These are phyloP conservation scores for Crepidotus sp. DNA, from an alignment of 1,284 basidiomycete genomes.

Conservation along the genomic window DNA sequence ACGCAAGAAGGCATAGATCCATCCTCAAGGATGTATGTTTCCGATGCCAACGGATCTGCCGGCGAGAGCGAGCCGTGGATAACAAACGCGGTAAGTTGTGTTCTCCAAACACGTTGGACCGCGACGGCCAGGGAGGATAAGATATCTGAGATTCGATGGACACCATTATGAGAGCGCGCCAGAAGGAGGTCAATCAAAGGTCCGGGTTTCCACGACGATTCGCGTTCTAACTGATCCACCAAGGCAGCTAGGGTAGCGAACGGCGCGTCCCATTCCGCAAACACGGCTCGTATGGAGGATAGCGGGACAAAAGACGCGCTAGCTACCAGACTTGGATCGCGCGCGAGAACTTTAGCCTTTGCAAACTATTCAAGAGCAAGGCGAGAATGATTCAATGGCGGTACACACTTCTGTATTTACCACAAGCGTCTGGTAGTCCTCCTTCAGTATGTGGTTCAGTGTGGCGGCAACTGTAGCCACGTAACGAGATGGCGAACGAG, in stretches of 20 bases:
- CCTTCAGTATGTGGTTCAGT: slow-evolving; percentile 60
- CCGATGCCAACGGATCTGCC: slow-evolving; percentile 48
- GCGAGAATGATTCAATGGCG: background rate
- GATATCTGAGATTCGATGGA: slow-evolving; percentile 64
- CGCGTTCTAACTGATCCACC: slow-evolving; percentile 49
- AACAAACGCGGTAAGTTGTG: slow-evolving; percentile 69
- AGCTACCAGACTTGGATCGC: slow-evolving; percentile 64
- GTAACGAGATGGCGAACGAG: slow-evolving; percentile 62
- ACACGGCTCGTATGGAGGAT: slow-evolving; percentile 70
- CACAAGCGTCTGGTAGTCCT: slow-evolving; percentile 75
- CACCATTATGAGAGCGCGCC: slow-evolving; percentile 61
- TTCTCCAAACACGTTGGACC: slow-evolving; percentile 74
- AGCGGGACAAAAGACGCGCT: slow-evolving; percentile 74
- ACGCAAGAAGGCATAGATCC: slow-evolving; percentile 71
- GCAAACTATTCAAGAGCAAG: background rate
- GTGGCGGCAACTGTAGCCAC: slow-evolving; percentile 61
- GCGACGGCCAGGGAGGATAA: slow-evolving; percentile 57
- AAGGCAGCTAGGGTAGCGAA: slow-evolving; percentile 60
- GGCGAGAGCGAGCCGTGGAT: slow-evolving; percentile 65
- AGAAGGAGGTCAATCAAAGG: slow-evolving; percentile 70
- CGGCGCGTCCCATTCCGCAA: slow-evolving; percentile 79
- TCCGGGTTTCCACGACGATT: slow-evolving; percentile 59
- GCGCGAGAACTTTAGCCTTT: slow-evolving; percentile 55
- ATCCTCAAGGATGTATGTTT: slow-evolving; percentile 44
- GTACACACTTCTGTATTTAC: slow-evolving; percentile 54